These are phyloP conservation scores for Cicer chorassanicum DNA, from an alignment of 306 rosid species.

Conservation along the genomic window DNA sequence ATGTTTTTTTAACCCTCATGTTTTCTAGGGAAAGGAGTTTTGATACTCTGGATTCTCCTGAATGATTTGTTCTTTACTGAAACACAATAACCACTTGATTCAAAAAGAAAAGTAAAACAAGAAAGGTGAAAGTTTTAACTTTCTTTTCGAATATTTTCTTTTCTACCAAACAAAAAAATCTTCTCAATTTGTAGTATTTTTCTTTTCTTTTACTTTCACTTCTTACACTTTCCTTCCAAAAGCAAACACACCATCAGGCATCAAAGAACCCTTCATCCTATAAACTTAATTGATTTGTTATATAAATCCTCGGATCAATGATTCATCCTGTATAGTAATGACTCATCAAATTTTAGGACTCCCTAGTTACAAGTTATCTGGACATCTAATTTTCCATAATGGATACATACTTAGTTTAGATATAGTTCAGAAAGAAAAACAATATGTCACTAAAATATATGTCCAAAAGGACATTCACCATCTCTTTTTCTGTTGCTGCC, in stretches of 20 bases:
- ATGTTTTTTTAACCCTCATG: neutral
- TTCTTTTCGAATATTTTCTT: neutral
- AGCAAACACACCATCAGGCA: too few relatives aligned
- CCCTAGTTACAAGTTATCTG: neutral
- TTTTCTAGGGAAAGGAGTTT: too few relatives aligned
- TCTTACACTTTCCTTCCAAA: too few relatives aligned
- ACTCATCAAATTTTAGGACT: conserved; percentile 14
- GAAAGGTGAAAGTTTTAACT: neutral
- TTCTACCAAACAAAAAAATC: neutral
- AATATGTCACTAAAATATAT: neutral
- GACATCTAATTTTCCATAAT: neutral
- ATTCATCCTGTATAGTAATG: neutral
- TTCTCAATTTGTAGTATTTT: too few relatives aligned
- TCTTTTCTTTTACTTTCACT: too few relatives aligned
- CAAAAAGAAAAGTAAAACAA: neutral
- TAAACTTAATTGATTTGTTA: neutral
- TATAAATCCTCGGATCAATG: neutral
- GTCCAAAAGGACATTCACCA: neutral
- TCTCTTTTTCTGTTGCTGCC: neutral
- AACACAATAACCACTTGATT: neutral
- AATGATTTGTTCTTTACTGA: too few relatives aligned
- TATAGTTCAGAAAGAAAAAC: neutral
- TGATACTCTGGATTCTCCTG: too few relatives aligned
- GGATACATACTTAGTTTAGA: neutral
- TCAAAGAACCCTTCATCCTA: conserved; percentile 21